Evolutionary conservation across 352 stramenopile genomes (phyloP).

Genomic region (Phytophthora tubulina): DNA sequence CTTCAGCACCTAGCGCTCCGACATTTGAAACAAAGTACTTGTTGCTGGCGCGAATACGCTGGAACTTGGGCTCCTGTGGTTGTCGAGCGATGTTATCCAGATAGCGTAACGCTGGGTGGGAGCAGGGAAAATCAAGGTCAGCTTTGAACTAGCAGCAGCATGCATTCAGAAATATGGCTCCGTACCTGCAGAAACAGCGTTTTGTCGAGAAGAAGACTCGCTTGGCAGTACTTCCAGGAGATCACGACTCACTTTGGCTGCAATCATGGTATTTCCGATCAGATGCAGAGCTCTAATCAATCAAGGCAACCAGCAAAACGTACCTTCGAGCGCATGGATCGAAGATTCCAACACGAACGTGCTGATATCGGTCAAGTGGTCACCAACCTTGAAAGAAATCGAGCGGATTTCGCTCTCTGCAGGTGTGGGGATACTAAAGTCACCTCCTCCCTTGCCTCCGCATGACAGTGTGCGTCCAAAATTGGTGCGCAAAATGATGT

Average conservation of each 20-base stretch:
- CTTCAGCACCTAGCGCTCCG: constrained; percentile 32
- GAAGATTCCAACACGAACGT: constrained; percentile 55
- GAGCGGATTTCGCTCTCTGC: constrained; percentile 60
- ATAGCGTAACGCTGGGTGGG: constrained; percentile 60
- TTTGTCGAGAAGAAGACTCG: constrained; percentile 30
- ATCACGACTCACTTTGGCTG: constrained; percentile 37
- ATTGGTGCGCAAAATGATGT: constrained; percentile 68
- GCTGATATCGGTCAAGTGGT: constrained; percentile 69
- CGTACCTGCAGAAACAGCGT: constrained; percentile 49
- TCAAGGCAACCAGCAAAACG: neutral
- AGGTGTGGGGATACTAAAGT: constrained; percentile 55
- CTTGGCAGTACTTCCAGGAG: constrained; percentile 32
- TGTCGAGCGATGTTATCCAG: constrained; percentile 70
- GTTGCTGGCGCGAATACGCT: constrained; percentile 79
- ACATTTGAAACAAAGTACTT: constrained; percentile 74
- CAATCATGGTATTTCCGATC: no score
- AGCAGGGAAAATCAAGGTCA: constrained; percentile 16
- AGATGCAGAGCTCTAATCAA: no score
- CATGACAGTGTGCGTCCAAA: constrained; percentile 66
- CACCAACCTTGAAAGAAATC: constrained; percentile 68
- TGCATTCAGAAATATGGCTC: constrained; percentile 2
- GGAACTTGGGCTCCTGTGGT: constrained; percentile 69
- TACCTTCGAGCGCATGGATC: constrained; percentile 35
- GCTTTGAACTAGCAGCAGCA: neutral
- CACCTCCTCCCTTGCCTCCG: constrained; percentile 66